Evolutionary conservation across 106 monocot species (phyloP).

Genomic region (Iris macrosiphon): DNA sequence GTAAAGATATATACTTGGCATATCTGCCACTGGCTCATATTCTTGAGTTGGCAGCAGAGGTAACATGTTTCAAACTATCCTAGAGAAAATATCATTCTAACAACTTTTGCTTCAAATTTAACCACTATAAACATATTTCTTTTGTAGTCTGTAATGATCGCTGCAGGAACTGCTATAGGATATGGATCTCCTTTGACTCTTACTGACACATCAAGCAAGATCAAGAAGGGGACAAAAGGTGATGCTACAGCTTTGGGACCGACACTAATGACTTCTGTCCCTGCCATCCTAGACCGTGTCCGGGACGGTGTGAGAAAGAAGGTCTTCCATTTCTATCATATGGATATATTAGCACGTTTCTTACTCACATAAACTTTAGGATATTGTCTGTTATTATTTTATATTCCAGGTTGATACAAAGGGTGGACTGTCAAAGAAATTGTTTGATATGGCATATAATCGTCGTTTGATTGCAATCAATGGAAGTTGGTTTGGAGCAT

Average conservation of each 20-base stretch:
- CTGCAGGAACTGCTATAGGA: constrained; percentile 78
- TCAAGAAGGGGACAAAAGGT: constrained; percentile 92
- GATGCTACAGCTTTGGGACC: constrained; percentile 86
- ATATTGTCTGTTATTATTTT: constrained; percentile 1
- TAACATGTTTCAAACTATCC: constrained; percentile 16
- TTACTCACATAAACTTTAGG: background rate
- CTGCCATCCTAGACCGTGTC: constrained; percentile 95
- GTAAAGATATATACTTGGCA: constrained; percentile 88
- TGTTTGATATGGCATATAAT: constrained; percentile 84
- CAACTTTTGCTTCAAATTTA: background rate
- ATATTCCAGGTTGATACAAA: constrained; percentile 79
- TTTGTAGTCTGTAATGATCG: constrained; percentile 73
- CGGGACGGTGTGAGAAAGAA: constrained; percentile 97
- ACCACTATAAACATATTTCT: background rate
- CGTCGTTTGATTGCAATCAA: constrained; percentile 85
- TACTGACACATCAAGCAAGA: constrained; percentile 98
- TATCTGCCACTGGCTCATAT: constrained; percentile 97
- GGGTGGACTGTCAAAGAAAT: constrained; percentile 78
- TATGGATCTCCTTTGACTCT: constrained; percentile 97
- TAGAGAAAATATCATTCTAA: background rate
- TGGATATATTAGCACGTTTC: background rate
- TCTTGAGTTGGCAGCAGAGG: constrained; percentile 99
- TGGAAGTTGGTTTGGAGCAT: constrained; percentile 99
- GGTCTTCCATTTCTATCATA: constrained; percentile 22
- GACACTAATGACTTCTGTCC: constrained; percentile 91